phyloP scores from a whole-genome alignment of 495 filamentous ascomycete species.

The Trichoderma gamsii region DNA sequence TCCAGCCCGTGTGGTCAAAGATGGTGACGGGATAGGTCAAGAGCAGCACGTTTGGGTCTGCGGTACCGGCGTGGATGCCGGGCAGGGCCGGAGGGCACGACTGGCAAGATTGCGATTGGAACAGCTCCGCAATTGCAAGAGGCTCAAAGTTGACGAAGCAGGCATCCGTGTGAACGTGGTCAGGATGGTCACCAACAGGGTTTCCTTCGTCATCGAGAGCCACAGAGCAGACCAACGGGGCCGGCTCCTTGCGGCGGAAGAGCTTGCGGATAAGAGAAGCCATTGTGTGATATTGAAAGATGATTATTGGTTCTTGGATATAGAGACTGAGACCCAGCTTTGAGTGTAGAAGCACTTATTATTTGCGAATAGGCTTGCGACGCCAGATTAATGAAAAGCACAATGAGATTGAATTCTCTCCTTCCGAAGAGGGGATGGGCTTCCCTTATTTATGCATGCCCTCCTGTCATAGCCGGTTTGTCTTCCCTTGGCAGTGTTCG shows the following conservation, averaged over 20 bases:
- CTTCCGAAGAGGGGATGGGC: not conserved
- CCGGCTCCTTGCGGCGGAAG: conserved; percentile 20
- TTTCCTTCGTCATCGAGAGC: conserved; percentile 16
- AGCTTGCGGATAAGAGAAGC: conserved; percentile 19
- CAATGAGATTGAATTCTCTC: not conserved
- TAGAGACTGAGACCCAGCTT: not conserved
- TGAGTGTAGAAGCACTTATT: not conserved
- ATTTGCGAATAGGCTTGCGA: not conserved
- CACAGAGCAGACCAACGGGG: conserved; percentile 20
- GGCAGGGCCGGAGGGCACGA: conserved; percentile 22
- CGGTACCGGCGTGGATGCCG: conserved; percentile 16
- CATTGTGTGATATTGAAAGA: not conserved
- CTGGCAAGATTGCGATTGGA: conserved; percentile 22
- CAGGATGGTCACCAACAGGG: conserved; percentile 9
- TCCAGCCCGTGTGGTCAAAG: conserved; percentile 24
- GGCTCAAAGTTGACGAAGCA: conserved; percentile 22
- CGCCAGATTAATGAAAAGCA: not conserved
- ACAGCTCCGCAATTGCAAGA: conserved; percentile 20
- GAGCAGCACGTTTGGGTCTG: conserved; percentile 21
- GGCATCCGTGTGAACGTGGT: conserved; percentile 21
- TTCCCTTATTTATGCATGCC: conserved; percentile 1
- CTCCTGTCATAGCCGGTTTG: not conserved
- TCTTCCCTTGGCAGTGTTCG: not conserved
- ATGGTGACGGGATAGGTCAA: conserved; percentile 23
- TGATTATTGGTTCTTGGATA: no score